Base-by-base conservation (phyloP, 345 rosid species). In the Eucalyptus virginea region DNA sequence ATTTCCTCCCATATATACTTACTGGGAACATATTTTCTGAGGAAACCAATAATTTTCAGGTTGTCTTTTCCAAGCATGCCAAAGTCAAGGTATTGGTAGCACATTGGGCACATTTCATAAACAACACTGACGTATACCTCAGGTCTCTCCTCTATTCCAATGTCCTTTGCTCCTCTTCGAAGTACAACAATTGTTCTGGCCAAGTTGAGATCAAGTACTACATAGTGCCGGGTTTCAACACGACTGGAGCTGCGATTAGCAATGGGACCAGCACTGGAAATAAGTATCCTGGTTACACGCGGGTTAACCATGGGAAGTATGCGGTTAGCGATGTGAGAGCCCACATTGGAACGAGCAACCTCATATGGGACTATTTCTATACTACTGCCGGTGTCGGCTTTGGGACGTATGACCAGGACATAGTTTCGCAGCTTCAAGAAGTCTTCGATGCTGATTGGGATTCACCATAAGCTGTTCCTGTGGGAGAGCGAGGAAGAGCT, bases 381-480 rank as follows among this genome's bases (percentile, higher is more conserved):
- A 89, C 96, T 2, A 96, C 98, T 5, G 96, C 98, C 13, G 95
- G 98, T 89, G 93, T 97, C 40, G 92, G 99, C 91, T 96, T 96
- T 30, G 96, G 98, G 77, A 94, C 98, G 11, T 92, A 95, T 89
- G 91, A 91, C 58, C 91, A 94, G 37, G 91, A 90, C 60, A 92
- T 96, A 92, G 97, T 96, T 90, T 90, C 90, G n/a, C 96, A 94
- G 87, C 97, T 97, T 67, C 97, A 96, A 60, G 93, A 93, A 51
- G 92, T 97, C 69, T 97, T 97, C 17, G 95, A 97, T 89, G 94
- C 94, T n/a, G 98, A 97, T 88, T 96, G 98, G 98, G 90, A 95
- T 69, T 97, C 98, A 40, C 98, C 94, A 2, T 95, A 95, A 92
- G 95, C 93, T 54, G 91, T 92, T 90, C 95, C 95, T 23, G 93